Base-by-base conservation (phyloP, 2,329 filamentous ascomycete genomes). In the Aspergillus fructus region DNA sequence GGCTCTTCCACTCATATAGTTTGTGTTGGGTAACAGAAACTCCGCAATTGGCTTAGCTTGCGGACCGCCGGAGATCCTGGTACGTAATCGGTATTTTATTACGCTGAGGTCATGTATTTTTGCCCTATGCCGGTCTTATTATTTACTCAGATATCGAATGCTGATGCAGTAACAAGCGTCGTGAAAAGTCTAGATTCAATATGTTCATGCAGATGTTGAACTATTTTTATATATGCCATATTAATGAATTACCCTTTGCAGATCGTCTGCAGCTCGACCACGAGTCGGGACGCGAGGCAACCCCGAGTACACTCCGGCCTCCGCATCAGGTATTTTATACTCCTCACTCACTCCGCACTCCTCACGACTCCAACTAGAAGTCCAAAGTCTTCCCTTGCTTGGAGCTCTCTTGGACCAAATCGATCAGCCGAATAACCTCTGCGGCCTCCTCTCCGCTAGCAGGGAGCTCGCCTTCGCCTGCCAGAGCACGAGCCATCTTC, bases 381-480 rank as follows among this genome's bases (percentile, higher is more conserved):
- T 73, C 68, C 61, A 81, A 41, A 1, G 81, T 83, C 72, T 73
- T 79, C 4, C 81, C 81, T 60, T 71, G 74, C 62, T 73, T 75
- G 13, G 82, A 83, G 65, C 82, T 85, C 71, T 82, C 74, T 61
- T 76, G 76, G 15, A 81, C 82, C 59, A 83, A 67, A 70, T 86
- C 84, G 62, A 86, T 81, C 61, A 86, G 74, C 55, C 74, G 76
- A 61, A 87, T 79, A 5, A 86, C 79, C 64, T 81, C 76, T 42
- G 77, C 74, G 12, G 82, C 81, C 58, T 84, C 80, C 45, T 75
- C 76, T 3, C 81, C 77, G 60, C 79, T 81, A 12, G 84, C 84
- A 3, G 83, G 83, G 24, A 85, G 75, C 7, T 79, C 74, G 1
- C 75, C 78, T 63, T 81, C 74, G n/a, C 81, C 81, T n/a, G 70